A percentile compares a stretch with the other conserved stretches of the same genome.
phyloP scores from a whole-genome alignment of 148 eudicot genomes.

The Tetragonia tetragonoides region DNA sequence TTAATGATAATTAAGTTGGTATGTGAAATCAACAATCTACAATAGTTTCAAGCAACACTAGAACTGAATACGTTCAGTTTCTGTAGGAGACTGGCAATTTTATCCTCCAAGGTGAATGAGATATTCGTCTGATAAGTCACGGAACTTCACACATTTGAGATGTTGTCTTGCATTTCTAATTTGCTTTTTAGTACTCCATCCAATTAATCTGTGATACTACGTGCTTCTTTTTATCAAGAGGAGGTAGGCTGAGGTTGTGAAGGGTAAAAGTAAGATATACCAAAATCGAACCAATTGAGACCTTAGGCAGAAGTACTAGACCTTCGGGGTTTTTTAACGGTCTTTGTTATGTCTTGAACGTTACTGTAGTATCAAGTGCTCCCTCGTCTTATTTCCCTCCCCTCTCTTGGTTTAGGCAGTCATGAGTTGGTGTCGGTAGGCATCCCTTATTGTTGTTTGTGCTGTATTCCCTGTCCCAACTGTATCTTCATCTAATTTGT shows the following conservation, averaged over 20 bases:
- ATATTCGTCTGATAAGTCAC: not conserved
- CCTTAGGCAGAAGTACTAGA: not conserved
- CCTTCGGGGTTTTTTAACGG: not conserved
- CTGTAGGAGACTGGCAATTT: not conserved
- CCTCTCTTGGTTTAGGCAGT: no score
- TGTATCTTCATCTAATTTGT: conserved; percentile 12
- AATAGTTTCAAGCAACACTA: not conserved
- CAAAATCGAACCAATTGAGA: not conserved
- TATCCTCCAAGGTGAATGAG: not conserved
- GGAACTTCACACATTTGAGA: not conserved
- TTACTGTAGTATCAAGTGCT: not conserved
- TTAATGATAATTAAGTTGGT: no score
- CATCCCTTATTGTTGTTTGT: conserved; percentile 5
- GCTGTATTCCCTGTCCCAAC: not conserved
- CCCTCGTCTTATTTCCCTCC: not conserved
- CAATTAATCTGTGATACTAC: not conserved
- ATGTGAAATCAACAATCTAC: no score
- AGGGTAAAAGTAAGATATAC: not conserved
- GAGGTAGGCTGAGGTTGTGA: not conserved
- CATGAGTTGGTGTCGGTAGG: not conserved
- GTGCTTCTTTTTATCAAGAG: not conserved
- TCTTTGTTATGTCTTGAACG: not conserved
- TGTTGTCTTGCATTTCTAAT: not conserved
- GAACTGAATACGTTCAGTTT: not conserved
- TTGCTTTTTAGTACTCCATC: not conserved